Evolutionary conservation across 1,284 basidiomycete genomes (phyloP), one percentile per base, ranked within the genome.

Genomic region (Flammula alnicola): DNA sequence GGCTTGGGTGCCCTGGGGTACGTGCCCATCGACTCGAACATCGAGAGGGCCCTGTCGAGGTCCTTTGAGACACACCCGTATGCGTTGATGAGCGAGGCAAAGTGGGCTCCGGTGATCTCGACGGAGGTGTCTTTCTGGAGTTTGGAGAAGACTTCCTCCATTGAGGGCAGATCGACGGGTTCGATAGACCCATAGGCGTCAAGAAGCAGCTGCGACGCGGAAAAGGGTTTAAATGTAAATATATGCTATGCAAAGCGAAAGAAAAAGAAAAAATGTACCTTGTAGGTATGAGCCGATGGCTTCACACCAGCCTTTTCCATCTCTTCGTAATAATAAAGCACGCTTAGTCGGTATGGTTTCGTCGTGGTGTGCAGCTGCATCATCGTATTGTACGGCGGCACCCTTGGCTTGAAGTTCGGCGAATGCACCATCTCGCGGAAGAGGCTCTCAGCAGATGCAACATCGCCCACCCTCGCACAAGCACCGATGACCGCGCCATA

Each of bases 381-480:
- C 95, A 99, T 98, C 30, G 92, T 98, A 73, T 98, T 99, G 77
- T 84, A 93, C 4, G 96, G 96, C 17, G 97, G 96, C 1, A 97
- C 87, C 5, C 95, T 80, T 6, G 95, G 87, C 71, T 80, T 88
- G 78, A 95, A 98, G 59, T 86, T 85, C 22, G 72, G 77, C 58
- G 86, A 79, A 32, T 68, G 57, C 6, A 77, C 69, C 96, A 99
- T 99, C 72, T 96, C 93, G 45, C 76, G 68, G 71, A 97, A 98
- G 43, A 98, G 72, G 10, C 76, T 75, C 65, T 92, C 91, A 1
- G 97, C 97, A 0, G 86, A 86, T 14, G 79, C 74, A 14, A 86
- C 84, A 68, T 99, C 95, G 3, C 97, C 96, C 5, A 97, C 95
- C 49, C 95, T 83, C 29, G 91, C 93, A 69, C 93, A 98, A 1